Evolutionary conservation across 1,284 basidiomycete species (phyloP), one percentile per base, ranked within the genome.

Genomic region (Sporisorium scitamineum): DNA sequence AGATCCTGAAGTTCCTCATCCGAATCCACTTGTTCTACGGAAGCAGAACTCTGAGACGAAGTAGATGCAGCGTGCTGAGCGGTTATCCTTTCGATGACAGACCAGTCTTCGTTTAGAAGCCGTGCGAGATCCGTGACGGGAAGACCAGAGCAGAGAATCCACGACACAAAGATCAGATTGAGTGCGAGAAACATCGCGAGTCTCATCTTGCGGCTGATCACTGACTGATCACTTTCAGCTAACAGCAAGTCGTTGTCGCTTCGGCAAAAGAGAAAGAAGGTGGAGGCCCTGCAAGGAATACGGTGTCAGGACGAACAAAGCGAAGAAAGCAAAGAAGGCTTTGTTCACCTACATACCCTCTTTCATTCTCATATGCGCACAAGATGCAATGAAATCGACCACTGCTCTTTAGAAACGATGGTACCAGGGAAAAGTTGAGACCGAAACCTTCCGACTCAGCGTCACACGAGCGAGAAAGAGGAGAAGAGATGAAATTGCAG

Each of bases 31-130:
- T 20, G 48, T 5, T 10, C 1, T 1, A n/a, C 22, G 13, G 20
- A 20, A 11, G 22, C 11, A 6, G 1, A 20, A 24, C 7, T 22
- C 2, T 22, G 50, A 14, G 22, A 3, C 2, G 50, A 37, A 14
- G 18, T 16, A 10, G 31, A 6, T 1, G 10, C n/a, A 1, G 26
- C n/a, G 9, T 8, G 9, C 11, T 20, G 3, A 2, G 54, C 31
- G 7, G 31, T 29, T 5, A 11, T 7, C 31, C 16, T 26, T 29
- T 45, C 29, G 29, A 56, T 56, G 31, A 24, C 31, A 18, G 54
- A 56, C 54, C 54, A 56, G 29, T 56, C 54, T 31, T 56, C 7
- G 18, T 56, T 42, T 13, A 56, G 42, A 10, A 56, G 54, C 26
- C 31, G 27, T 26, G 18, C 42, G 16, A 56, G n/a, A 14, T 45